Base-by-base conservation (phyloP, 805 yeast genomes). In the Clavispora vitiphila region DNA sequence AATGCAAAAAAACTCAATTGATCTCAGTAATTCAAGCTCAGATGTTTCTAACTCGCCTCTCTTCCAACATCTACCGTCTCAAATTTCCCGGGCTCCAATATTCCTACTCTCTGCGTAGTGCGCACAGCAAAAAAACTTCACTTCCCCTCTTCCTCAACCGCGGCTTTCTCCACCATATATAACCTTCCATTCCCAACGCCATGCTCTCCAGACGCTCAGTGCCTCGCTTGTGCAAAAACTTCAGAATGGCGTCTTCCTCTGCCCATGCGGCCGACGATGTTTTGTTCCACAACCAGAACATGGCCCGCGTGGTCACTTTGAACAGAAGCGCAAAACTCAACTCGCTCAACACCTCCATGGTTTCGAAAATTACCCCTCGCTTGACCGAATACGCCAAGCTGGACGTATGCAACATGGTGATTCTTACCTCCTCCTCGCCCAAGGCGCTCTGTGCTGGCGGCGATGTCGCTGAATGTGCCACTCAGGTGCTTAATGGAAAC, bases 391-490 rank as follows among this genome's bases (percentile, higher is more conserved):
- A 82, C 64, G 71, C 86, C 39, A 84, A 85, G 57, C 78, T 88
- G 15, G 73, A 72, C 35, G 67, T 77, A 15, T 80, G 83, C 43
- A 78, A 81, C 48, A 57, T 86, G 42, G 66, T 91, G 29, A 71
- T 93, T 34, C 68, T 91, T 47, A 81, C 79, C 42, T 83, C 91
- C 24, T 71, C 63, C 47, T 64, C 74, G n/a, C 78, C 79, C 19
- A 80, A 78, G 57, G 81, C 96, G 1, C 80, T 91, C 46, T 88
- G 97, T 64, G 95, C 98, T 24, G 99, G 99, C 37, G 99, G 98
- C 22, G 99, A 91, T 61, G 96, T 91, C 34, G 82, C 91, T 31
- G 78, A 77, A 38, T 81, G 89, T 54, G 95, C 91, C 19, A 70
- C 70, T 39, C 68, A 69, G 47, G 85, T 84, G 54, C 51, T 71